Evolutionary conservation across 305 asterid genomes (phyloP).

Genomic region (Fraxinus baroniana): DNA sequence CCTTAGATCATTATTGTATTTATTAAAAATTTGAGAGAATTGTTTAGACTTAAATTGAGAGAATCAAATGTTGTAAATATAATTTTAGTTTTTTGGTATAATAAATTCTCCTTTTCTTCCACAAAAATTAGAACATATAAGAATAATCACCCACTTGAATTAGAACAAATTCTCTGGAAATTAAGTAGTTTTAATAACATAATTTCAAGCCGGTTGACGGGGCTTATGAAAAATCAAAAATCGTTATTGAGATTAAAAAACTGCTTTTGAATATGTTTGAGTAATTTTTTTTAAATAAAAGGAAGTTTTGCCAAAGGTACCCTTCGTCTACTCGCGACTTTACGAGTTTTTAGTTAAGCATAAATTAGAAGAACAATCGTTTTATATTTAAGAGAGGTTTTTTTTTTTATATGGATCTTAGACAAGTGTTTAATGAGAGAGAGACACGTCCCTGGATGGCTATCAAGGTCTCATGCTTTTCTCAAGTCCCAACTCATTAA

Average conservation of each 20-base stretch:
- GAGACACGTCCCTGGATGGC: background rate
- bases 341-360: background rate
- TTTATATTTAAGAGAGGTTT: no score
- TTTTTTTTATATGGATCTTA: no score
- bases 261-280: no score
- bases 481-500: background rate
- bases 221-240: background rate
- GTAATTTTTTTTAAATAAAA: no score
- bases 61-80: no score
- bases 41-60: no score
- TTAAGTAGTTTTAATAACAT: background rate
- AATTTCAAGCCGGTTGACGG: background rate
- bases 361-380: background rate
- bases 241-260: no score
- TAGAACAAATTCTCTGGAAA: background rate
- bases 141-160: background rate
- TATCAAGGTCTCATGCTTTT: background rate
- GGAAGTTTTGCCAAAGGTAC: background rate
- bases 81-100: no score
- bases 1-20: no score
- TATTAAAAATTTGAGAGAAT: no score
- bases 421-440: background rate
- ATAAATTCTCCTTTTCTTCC: no score
- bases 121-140: no score
- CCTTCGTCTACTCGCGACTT: background rate